Conservation (phyloP, 2,329 filamentous ascomycete genomes). For the Atkinsonella texensis region DNA sequence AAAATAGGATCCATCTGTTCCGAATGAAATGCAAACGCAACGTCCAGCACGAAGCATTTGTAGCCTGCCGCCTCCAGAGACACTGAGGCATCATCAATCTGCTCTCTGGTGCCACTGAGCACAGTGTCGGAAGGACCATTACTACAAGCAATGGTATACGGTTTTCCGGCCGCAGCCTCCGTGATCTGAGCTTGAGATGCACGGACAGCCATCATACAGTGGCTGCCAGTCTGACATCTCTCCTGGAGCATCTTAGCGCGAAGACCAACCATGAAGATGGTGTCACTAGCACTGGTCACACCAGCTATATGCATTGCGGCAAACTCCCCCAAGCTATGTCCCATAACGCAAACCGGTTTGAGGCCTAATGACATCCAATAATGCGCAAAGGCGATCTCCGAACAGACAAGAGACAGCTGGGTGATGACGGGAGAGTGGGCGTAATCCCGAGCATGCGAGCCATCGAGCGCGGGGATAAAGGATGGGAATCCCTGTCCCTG, state of each 20-base stretch:
- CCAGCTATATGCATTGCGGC: slow-evolving; percentile 60
- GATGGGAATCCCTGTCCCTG: slow-evolving; percentile 23
- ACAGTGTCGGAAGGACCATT: slow-evolving; percentile 52
- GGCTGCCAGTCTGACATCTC: slow-evolving; percentile 53
- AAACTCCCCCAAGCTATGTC: slow-evolving; percentile 61
- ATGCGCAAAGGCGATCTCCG: slow-evolving; percentile 28
- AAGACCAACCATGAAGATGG: slow-evolving; percentile 58
- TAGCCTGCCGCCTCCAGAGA: background rate
- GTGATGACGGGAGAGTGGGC: slow-evolving; percentile 9
- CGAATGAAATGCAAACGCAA: slow-evolving; percentile 23
- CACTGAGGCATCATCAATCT: slow-evolving; percentile 3
- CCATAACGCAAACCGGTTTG: slow-evolving; percentile 40
- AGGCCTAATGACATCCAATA: slow-evolving; percentile 36
- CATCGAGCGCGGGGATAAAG: slow-evolving; percentile 31
- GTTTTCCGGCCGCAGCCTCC: slow-evolving; percentile 7
- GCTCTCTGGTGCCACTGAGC: slow-evolving; percentile 2
- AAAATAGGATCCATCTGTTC: slow-evolving; percentile 26
- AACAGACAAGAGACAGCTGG: slow-evolving; percentile 27
- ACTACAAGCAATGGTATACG: slow-evolving; percentile 37
- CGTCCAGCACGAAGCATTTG: slow-evolving; percentile 21
- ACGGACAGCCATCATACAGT: slow-evolving; percentile 43
- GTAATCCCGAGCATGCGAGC: slow-evolving; percentile 15
- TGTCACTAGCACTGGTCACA: slow-evolving; percentile 57
- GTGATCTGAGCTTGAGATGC: slow-evolving; percentile 36
- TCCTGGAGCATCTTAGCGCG: slow-evolving; percentile 54